Evolutionary conservation across 2,329 filamentous ascomycete species (phyloP), one percentile per base, ranked within the genome.

Genomic region (Capronia epimyces): DNA sequence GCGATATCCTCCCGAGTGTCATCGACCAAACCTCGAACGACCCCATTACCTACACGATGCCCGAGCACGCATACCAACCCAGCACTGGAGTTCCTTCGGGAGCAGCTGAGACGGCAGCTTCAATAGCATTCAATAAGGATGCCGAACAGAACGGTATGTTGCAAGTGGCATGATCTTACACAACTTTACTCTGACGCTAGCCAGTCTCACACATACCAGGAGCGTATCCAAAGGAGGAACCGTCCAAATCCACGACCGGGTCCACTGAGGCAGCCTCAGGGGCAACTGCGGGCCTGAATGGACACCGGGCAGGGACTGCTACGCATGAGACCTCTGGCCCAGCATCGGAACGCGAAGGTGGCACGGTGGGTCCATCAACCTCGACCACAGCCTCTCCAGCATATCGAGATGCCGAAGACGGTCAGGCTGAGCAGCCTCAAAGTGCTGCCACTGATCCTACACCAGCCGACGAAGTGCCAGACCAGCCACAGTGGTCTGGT

Each of bases 41-140:
- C 36, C 59, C 58, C 15, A 50, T 55, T 24, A 59, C 53, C 8
- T 61, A 53, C 47, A 49, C 43, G 22, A 55, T 49, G 32, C 59
- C 59, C 8, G 59, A 61, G 41, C 51, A 57, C 22, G 40, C 52
- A 10, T 57, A 52, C 27, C 31, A 31, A 31, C 44, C 54, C n/a
- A 43, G n/a, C 36, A 48, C 21, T 29, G 55, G 55, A 3, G 43
- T 57, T 9, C 55, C 55, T 2, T 37, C 43, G 24, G 55, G 52
- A 16, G 48, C 52, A 10, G 52, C 55, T 3, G 44, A 41, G 4
- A 43, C 49, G 4, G 55, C 55, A 15, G 55, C 55, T 10, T 49
- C 55, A 8, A 18, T 18, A 5, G 52, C 55, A 34, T 57, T 55
- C 27, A 49, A 47, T 27, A 52, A 37, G 34, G 51, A 55, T 24